phyloP scores from a whole-genome alignment of 2,329 filamentous ascomycete species.

The Botrytis squamosa region DNA sequence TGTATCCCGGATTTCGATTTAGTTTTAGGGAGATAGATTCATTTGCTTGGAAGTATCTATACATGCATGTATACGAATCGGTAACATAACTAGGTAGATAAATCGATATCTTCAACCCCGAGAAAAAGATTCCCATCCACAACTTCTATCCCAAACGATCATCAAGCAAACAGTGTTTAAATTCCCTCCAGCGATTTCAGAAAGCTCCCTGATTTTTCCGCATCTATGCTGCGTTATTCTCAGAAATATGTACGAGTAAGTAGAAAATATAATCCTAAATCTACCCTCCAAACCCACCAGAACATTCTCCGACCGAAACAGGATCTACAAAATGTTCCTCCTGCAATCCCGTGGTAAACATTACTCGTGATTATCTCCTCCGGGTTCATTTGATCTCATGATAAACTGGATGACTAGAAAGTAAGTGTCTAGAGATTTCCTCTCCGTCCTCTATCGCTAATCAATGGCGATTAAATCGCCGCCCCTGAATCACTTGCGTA shows the following conservation, averaged over 20 bases:
- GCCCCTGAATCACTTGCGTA: background rate
- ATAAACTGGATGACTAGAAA: background rate
- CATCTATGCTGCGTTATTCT: background rate
- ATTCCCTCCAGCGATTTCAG: background rate
- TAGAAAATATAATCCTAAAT: background rate
- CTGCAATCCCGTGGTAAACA: background rate
- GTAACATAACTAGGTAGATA: no score
- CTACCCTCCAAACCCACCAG: background rate
- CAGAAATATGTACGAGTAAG: no score
- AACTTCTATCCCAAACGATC: no score
- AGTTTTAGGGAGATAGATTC: background rate
- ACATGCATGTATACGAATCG: background rate
- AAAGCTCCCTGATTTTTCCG: background rate
- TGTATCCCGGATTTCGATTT: background rate
- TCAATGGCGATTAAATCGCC: background rate
- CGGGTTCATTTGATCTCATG: background rate
- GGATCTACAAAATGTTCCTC: background rate
- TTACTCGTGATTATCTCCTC: no score
- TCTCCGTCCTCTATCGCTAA: background rate
- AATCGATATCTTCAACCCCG: background rate
- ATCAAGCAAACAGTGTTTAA: background rate
- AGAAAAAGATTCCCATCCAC: background rate
- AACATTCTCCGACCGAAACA: background rate
- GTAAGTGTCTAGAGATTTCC: background rate
- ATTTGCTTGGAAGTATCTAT: background rate